Conservation (phyloP, 2,329 filamentous ascomycete species). For the Neophaeococcomyces mojaviensis region DNA sequence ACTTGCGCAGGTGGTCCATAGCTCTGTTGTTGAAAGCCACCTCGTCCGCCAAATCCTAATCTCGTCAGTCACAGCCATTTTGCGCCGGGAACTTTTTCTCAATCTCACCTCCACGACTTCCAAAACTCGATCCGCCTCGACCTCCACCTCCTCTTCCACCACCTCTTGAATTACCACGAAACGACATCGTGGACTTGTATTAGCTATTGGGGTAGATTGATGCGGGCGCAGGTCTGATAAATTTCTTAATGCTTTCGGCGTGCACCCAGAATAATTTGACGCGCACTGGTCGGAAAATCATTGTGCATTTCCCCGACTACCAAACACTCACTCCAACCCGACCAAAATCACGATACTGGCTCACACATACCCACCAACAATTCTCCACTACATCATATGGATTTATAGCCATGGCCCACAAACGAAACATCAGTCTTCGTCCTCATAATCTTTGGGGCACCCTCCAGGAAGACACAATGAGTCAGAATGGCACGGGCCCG, state of each 20-base stretch:
- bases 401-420: slow-evolving; percentile 18
- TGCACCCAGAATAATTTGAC: slow-evolving; percentile 10
- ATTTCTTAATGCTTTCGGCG: slow-evolving; percentile 7
- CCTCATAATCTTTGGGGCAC: slow-evolving; percentile 23
- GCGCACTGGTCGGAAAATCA: slow-evolving; percentile 8
- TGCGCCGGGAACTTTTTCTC: slow-evolving; percentile 17
- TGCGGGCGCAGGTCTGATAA: slow-evolving; percentile 8
- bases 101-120: slow-evolving; percentile 35
- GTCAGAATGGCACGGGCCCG: slow-evolving; percentile 13
- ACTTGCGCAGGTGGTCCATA: slow-evolving; percentile 58
- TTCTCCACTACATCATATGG: slow-evolving; percentile 10
- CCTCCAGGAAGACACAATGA: slow-evolving; percentile 17
- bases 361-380: slow-evolving; percentile 8
- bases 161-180: slow-evolving; percentile 51
- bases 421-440: slow-evolving; percentile 21
- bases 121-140: slow-evolving; percentile 37
- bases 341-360: slow-evolving; percentile 2
- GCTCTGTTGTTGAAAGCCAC: slow-evolving; percentile 53
- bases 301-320: slow-evolving; percentile 6
- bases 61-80: slow-evolving; percentile 14
- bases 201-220: neutral
- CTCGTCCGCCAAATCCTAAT: slow-evolving; percentile 37
- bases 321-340: slow-evolving; percentile 6
- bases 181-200: slow-evolving; percentile 48
- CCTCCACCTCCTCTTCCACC: slow-evolving; percentile 45